Evolutionary conservation across 306 rosid species (phyloP), one percentile per base, ranked within the genome.

Genomic region (Inga leiocalycina): DNA sequence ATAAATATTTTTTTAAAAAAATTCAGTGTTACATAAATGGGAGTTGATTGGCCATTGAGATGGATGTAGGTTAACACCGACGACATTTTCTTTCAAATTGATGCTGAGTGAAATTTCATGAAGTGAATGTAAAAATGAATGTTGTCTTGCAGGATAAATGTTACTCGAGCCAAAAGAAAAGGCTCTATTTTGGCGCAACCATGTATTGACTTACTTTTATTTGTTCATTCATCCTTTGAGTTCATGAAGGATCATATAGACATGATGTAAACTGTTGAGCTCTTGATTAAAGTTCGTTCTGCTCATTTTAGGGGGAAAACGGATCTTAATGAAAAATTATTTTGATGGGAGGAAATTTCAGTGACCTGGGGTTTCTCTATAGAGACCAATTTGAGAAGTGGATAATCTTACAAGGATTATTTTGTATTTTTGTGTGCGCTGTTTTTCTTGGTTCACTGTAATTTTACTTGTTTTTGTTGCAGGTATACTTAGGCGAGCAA

Each of bases 401-500:
- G 30, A 22, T 51, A 52, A 37, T 27, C 30, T 62, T 49, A 54
- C 13, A 14, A 24, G 34, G 67, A 71, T 44, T 72, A 49, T 70
- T 6, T 78, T 27, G 30, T 32, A 5, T 30, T 70, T 6, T 78
- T 20, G 15, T 32, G 19, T 30, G 2, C 43, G 32, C 8, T 65
- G 30, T 30, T 67, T 66, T 35, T 16, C n/a, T 35, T 56, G 35
- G n/a, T 43, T 79, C 69, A 14, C 22, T 8, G 8, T 78, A 52
- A 71, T 52, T 10, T 49, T 54, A 56, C 39, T 44, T 73, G 44
- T 35, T 74, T 71, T 51, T 35, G n/a, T 72, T 89, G 89, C 89
- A 96, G 99, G 93, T 91, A 43, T 87, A 87, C 85, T 78, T 96
- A 15, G 97, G 97, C 44, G 94, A 92, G 86, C 90, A 92, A 79